Evolutionary conservation across 305 asterid species (phyloP), one percentile per base, ranked within the genome.

Genomic region (Fraxinus sp.): DNA sequence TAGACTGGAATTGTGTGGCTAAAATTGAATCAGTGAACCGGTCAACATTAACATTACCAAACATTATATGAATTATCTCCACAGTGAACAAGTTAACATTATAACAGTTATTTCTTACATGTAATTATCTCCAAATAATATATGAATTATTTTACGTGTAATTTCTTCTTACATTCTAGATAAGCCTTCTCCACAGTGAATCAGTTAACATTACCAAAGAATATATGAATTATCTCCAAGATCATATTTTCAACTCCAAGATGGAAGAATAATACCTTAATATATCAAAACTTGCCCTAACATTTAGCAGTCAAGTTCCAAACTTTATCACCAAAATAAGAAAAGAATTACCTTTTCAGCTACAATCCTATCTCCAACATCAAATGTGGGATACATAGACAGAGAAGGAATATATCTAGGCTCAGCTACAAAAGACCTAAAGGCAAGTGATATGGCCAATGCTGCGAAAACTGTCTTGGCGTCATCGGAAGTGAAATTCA

Each of bases 301-400:
- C 2, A 66, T 66, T 66, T 10, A 24, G 35, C 36, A 24, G 73
- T 66, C 2, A 66, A 26, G 74, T 66, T 11, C 36, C 36, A 66
- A 66, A 66, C 30, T 71, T 33, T 32, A 71, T n/a, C 13, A 14
- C 46, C 43, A 71, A 30, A n/a, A 71, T 16, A 32, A 11, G 43
- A 26, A n/a, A 66, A 8, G 11, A 2, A 11, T 73, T 81, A 96
- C 99, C 98, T 96, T 96, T 85, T 95, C 99, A 83, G 99, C 99
- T 0, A 96, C 98, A 90, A 96, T 78, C 85, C 98, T 86, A 85
- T 96, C 99, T 68, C 98, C 99, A 85, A 95, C 93, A 83, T 96
- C 98, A 90, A 96, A 96, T 9, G 98, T 96, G 14, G 99, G 98
- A 89, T 86, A 96, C 99, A 96, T 96, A 36, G 99, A 96, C 88